Evolutionary conservation across 148 eudicot species (phyloP).

Genomic region (Gaultheria prostrata): DNA sequence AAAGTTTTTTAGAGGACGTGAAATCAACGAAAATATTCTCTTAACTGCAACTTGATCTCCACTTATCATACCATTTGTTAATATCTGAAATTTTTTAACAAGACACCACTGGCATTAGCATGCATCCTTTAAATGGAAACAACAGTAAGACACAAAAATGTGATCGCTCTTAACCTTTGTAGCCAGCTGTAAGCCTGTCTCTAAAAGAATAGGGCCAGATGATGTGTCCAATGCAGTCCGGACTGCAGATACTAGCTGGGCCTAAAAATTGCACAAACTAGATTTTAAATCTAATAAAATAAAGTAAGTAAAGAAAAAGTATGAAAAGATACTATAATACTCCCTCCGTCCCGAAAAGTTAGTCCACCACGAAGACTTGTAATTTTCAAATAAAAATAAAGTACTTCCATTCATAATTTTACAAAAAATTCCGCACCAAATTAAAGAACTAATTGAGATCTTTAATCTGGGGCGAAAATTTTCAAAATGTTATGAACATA

Average conservation of each 20-base stretch:
- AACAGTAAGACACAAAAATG: neutral
- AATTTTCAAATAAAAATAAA: too few relatives aligned
- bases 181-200: conserved; percentile 94
- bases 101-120: conserved; percentile 14
- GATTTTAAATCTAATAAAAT: neutral
- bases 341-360: too few relatives aligned
- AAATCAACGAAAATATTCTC: conserved; percentile 86
- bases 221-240: conserved; percentile 87
- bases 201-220: conserved; percentile 85
- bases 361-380: too few relatives aligned
- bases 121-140: conserved; percentile 3
- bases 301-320: neutral
- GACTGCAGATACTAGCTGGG: conserved; percentile 92
- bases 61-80: conserved; percentile 78
- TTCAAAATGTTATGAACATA: too few relatives aligned
- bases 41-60: conserved; percentile 89
- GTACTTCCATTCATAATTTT: too few relatives aligned
- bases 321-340: neutral
- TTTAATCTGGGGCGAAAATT: too few relatives aligned
- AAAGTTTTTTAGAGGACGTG: conserved; percentile 82
- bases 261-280: conserved; percentile 38
- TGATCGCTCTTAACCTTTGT: conserved; percentile 59
- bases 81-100: conserved; percentile 50
- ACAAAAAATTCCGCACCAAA: too few relatives aligned
- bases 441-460: too few relatives aligned